Evolutionary conservation across 306 rosid genomes (phyloP).

Genomic region (Urtica urens): DNA sequence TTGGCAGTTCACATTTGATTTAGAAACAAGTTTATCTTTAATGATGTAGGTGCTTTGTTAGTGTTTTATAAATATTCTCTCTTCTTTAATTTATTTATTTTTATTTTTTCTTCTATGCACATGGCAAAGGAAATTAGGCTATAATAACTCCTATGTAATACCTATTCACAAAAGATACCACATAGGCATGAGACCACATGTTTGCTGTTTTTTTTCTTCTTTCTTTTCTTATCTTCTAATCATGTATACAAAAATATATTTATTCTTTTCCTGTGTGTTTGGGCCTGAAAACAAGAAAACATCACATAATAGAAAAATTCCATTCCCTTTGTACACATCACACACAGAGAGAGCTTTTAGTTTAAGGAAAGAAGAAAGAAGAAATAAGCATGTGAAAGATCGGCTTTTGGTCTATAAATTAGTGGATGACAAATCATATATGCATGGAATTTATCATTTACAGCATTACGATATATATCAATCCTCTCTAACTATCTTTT

Average conservation of each 20-base stretch:
- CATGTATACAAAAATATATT: neutral
- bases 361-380: slow-evolving; percentile 3
- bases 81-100: slow-evolving; percentile 5
- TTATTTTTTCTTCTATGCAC: slow-evolving; percentile 19
- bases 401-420: slow-evolving; percentile 14
- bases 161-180: slow-evolving; percentile 7
- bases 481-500: neutral
- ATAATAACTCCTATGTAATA: slow-evolving; percentile 1
- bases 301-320: slow-evolving; percentile 5
- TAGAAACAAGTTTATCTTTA: slow-evolving; percentile 8
- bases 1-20: slow-evolving; percentile 11
- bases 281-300: slow-evolving; percentile 13
- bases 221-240: neutral
- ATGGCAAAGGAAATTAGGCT: slow-evolving; percentile 22
- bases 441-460: slow-evolving; percentile 8
- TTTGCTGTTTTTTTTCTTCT: slow-evolving; percentile 3
- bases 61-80: neutral
- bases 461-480: neutral
- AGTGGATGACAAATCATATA: slow-evolving; percentile 24
- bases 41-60: neutral
- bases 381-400: slow-evolving; percentile 12
- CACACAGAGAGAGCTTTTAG: slow-evolving; percentile 2
- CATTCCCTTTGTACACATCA: slow-evolving; percentile 6
- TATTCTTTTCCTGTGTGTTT: slow-evolving; percentile 20
- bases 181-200: slow-evolving; percentile 17